These are phyloP conservation scores for Filobasidium uniguttulatum DNA, from an alignment of 1,284 basidiomycete species.

Conservation along the genomic window DNA sequence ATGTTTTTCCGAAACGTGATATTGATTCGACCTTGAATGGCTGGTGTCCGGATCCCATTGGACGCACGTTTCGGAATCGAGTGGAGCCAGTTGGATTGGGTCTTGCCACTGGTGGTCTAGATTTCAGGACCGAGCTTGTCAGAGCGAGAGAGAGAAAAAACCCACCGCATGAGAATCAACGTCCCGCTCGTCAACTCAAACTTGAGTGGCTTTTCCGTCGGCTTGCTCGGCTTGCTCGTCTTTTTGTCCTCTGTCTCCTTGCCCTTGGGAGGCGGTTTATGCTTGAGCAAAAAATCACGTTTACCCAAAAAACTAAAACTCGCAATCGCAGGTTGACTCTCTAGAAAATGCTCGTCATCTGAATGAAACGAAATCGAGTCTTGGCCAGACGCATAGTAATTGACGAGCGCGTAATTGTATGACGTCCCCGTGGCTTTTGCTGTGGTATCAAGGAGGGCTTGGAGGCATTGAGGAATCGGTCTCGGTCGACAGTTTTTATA, in stretches of 20 bases:
- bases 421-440: slow-evolving; percentile 22
- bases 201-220: slow-evolving; percentile 21
- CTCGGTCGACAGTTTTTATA: slow-evolving; percentile 8
- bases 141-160: background rate
- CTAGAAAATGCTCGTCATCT: slow-evolving; percentile 35
- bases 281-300: slow-evolving; percentile 33
- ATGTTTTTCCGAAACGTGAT: slow-evolving; percentile 35
- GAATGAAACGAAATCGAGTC: slow-evolving; percentile 36
- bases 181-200: slow-evolving; percentile 29
- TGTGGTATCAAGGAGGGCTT: background rate
- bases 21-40: slow-evolving; percentile 30
- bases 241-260: slow-evolving; percentile 21
- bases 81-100: slow-evolving; percentile 35
- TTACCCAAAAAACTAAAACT: slow-evolving; percentile 30
- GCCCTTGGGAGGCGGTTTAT: slow-evolving; percentile 14
- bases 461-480: slow-evolving; percentile 14
- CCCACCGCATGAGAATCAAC: slow-evolving; percentile 31
- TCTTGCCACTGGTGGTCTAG: slow-evolving; percentile 20
- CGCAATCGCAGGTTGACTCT: slow-evolving; percentile 32
- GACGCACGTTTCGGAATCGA: slow-evolving; percentile 31
- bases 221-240: no score
- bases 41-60: slow-evolving; percentile 13
- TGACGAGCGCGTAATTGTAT: slow-evolving; percentile 31
- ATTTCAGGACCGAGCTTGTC: background rate
- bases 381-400: slow-evolving; percentile 34